phyloP scores from a whole-genome alignment of 768 basidiomycete species.

The Exidia glandulosa region DNA sequence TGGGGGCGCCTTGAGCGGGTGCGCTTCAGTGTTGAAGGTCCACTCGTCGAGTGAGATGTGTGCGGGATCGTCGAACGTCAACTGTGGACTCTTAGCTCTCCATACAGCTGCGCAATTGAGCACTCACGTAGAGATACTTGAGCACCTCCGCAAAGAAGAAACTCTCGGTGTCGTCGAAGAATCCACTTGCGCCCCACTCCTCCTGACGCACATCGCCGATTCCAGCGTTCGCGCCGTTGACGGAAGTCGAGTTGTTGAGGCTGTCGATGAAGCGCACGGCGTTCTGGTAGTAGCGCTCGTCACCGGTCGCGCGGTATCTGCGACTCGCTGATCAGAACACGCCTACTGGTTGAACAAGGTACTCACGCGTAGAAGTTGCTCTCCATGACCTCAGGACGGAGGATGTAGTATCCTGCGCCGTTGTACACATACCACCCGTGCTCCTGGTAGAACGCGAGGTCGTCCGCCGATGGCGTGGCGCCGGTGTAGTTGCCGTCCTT shows the following conservation, averaged over 20 bases:
- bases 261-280: slow-evolving; percentile 41
- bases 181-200: slow-evolving; percentile 16
- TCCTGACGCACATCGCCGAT: slow-evolving; percentile 40
- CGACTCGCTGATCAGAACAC: too few relatives aligned
- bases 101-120: neutral
- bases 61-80: slow-evolving; percentile 63
- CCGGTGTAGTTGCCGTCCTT: slow-evolving; percentile 50
- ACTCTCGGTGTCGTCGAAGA: slow-evolving; percentile 52
- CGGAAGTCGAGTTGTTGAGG: neutral
- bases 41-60: slow-evolving; percentile 46
- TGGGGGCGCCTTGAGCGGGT: slow-evolving; percentile 50
- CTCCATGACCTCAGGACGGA: slow-evolving; percentile 70
- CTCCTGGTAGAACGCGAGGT: slow-evolving; percentile 43
- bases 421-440: slow-evolving; percentile 57
- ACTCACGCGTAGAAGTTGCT: slow-evolving; percentile 75
- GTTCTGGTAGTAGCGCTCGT: slow-evolving; percentile 55
- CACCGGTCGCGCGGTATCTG: slow-evolving; percentile 60
- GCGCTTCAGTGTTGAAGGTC: slow-evolving; percentile 55
- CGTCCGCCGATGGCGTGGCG: slow-evolving; percentile 20
- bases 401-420: slow-evolving; percentile 39
- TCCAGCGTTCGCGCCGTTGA: slow-evolving; percentile 32
- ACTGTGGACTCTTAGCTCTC: slow-evolving; percentile 5
- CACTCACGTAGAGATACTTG: slow-evolving; percentile 7
- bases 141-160: slow-evolving; percentile 63
- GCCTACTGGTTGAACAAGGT: too few relatives aligned